A percentile compares a stretch with the other conserved stretches of the same genome.
phyloP scores from a whole-genome alignment of 257 asterid species.

The Nicotiana knightiana region DNA sequence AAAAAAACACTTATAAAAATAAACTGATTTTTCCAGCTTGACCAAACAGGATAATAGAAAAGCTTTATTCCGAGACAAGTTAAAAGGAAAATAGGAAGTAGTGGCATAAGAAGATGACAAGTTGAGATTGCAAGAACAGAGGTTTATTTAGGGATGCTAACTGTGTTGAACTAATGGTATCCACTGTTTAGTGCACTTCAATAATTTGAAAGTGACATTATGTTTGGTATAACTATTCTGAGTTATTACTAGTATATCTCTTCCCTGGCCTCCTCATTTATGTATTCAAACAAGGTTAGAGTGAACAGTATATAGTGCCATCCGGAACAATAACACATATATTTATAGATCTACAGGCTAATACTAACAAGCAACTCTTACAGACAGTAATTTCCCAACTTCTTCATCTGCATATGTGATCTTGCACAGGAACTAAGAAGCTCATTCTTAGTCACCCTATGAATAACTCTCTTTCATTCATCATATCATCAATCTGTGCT shows the following conservation, averaged over 20 bases:
- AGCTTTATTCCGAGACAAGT: background rate
- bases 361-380: background rate
- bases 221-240: background rate
- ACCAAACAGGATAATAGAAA: background rate
- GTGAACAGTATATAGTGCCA: background rate
- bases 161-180: background rate
- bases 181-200: constrained; percentile 2
- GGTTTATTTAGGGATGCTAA: background rate
- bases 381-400: background rate
- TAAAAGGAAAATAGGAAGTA: background rate
- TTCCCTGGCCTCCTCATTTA: background rate
- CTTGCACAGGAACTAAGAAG: background rate
- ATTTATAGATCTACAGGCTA: background rate
- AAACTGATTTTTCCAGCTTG: too few species aligned
- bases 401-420: background rate
- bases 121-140: background rate
- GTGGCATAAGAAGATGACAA: background rate
- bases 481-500: background rate
- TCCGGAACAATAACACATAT: background rate
- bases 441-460: background rate
- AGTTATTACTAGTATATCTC: too few species aligned
- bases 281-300: background rate
- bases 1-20: too few species aligned
- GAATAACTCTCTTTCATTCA: background rate
- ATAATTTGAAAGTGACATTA: background rate